phyloP scores from a whole-genome alignment of 1,284 basidiomycete species.

The Tylopilus sp. region DNA sequence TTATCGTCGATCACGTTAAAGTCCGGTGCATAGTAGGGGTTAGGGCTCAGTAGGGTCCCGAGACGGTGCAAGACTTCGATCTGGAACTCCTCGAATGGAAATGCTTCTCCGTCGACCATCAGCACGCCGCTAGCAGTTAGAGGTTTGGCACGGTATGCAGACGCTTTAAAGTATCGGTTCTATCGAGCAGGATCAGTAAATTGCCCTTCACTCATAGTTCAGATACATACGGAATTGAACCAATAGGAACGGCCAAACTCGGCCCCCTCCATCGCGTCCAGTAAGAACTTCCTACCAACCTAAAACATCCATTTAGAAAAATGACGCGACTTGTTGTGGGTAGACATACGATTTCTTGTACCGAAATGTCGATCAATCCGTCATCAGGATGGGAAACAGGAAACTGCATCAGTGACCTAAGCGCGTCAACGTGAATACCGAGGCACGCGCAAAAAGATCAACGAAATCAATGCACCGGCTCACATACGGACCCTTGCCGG shows the following conservation, averaged over 20 bases:
- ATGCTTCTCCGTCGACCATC: slow-evolving; percentile 81
- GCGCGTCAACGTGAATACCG: background rate
- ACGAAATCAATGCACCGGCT: slow-evolving; percentile 45
- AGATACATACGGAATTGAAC: slow-evolving; percentile 46
- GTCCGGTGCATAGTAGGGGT: slow-evolving; percentile 61
- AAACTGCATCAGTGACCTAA: slow-evolving; percentile 81
- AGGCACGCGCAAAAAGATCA: background rate
- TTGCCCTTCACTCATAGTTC: background rate
- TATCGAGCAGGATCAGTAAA: slow-evolving; percentile 29
- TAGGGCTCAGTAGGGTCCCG: slow-evolving; percentile 67
- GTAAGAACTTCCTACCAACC: slow-evolving; percentile 47
- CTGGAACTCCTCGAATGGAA: slow-evolving; percentile 77
- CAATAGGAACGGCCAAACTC: slow-evolving; percentile 68
- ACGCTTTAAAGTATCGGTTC: slow-evolving; percentile 78
- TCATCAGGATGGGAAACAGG: slow-evolving; percentile 78
- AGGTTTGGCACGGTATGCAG: slow-evolving; percentile 74
- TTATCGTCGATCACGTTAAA: slow-evolving; percentile 37
- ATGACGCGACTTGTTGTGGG: background rate
- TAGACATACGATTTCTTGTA: slow-evolving; percentile 58
- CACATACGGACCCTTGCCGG: slow-evolving; percentile 70
- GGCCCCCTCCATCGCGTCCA: slow-evolving; percentile 64
- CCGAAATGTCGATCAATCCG: slow-evolving; percentile 75
- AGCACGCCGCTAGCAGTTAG: slow-evolving; percentile 52
- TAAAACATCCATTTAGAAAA: slow-evolving; percentile 33
- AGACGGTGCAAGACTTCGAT: slow-evolving; percentile 77